phyloP scores from a whole-genome alignment of 2,329 filamentous ascomycete genomes.

The Clarireedia paspali region DNA sequence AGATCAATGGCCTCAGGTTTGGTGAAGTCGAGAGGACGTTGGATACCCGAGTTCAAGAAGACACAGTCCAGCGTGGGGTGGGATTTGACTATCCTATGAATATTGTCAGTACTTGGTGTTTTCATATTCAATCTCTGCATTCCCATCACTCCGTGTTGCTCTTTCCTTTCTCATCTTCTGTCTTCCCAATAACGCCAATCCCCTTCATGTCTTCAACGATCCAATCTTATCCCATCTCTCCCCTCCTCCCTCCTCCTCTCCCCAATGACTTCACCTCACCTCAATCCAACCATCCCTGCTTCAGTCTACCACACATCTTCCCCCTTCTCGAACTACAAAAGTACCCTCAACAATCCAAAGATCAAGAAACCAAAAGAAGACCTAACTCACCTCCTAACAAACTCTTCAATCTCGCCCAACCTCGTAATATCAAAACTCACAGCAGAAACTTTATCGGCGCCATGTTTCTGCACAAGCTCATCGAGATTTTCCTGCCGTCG shows the following conservation, averaged over 20 bases:
- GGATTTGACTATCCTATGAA: not conserved
- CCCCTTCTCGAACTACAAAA: too few relatives aligned
- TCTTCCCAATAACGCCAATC: too few relatives aligned
- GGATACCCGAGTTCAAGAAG: constrained; percentile 28
- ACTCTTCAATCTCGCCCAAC: not conserved
- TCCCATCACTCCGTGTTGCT: too few relatives aligned
- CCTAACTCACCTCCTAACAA: not conserved
- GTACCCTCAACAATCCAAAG: too few relatives aligned
- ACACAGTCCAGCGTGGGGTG: constrained; percentile 25
- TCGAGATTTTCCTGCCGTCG: constrained; percentile 41
- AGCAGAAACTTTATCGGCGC: not conserved
- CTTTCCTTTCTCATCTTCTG: too few relatives aligned
- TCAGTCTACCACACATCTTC: too few relatives aligned
- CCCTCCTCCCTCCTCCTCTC: too few relatives aligned
- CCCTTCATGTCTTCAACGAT: too few relatives aligned
- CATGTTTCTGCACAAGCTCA: constrained; percentile 25
- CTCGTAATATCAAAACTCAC: constrained; percentile 9
- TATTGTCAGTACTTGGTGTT: not conserved
- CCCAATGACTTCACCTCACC: too few relatives aligned
- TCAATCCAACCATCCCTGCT: too few relatives aligned
- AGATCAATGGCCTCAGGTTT: constrained; percentile 15
- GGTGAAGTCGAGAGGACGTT: constrained; percentile 19
- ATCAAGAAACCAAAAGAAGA: not conserved
- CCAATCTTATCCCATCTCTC: too few relatives aligned
- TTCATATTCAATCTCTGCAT: too few relatives aligned